A percentile compares a stretch with the other conserved stretches of the same genome.
These are phyloP conservation scores for Volvox carteri DNA, from an alignment of 163 green algal genomes.

Conservation along the genomic window DNA sequence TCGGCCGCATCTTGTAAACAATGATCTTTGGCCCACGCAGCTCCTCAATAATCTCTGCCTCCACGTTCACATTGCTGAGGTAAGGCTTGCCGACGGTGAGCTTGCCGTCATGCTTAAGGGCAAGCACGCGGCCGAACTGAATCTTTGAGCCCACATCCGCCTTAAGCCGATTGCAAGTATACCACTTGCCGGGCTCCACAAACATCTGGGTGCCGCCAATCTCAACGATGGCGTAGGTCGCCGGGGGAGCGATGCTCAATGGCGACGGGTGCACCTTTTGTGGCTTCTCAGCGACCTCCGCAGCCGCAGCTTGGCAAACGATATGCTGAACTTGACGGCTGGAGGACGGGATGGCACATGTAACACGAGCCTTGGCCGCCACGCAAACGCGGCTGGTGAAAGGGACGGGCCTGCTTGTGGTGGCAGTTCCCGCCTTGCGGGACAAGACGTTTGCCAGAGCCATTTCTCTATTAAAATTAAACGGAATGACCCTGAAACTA, in stretches of 20 bases:
- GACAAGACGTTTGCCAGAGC: constrained; percentile 43
- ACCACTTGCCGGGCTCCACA: constrained; percentile 94
- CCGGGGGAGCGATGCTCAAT: constrained; percentile 61
- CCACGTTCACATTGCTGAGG: constrained; percentile 85
- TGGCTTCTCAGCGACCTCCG: constrained; percentile 27
- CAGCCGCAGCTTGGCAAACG: constrained; percentile 61
- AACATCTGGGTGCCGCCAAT: constrained; percentile 94
- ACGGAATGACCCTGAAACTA: neutral
- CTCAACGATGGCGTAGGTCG: constrained; percentile 85
- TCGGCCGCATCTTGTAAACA: constrained; percentile 95
- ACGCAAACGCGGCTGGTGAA: constrained; percentile 50
- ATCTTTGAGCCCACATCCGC: constrained; percentile 88
- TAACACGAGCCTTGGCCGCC: constrained; percentile 38
- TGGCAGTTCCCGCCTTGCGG: constrained; percentile 45
- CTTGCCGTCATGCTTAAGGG: constrained; percentile 85
- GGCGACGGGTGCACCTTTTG: constrained; percentile 60
- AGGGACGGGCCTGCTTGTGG: constrained; percentile 33
- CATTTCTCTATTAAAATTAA: constrained; percentile 35
- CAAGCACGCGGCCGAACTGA: constrained; percentile 93
- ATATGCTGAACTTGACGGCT: constrained; percentile 39
- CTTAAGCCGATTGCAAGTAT: constrained; percentile 92
- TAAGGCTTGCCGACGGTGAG: constrained; percentile 92
- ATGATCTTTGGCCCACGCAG: constrained; percentile 92
- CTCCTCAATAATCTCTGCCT: constrained; percentile 94
- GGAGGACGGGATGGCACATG: neutral